Conservation (phyloP, 1,284 basidiomycete species). For the Phylloboletellus chloephorus region DNA sequence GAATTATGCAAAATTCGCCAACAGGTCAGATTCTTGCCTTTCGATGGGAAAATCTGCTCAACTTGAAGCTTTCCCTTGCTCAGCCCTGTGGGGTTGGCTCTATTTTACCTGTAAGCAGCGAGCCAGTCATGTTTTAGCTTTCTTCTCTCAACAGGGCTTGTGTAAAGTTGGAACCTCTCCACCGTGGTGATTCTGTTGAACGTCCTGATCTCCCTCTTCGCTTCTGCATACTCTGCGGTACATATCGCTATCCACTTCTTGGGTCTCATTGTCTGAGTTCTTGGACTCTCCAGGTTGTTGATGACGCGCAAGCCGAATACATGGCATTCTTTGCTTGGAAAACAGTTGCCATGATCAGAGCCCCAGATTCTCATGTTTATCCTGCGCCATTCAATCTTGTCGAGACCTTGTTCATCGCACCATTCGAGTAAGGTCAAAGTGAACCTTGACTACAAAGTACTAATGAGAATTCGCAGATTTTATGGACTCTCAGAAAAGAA, state of each 20-base stretch:
- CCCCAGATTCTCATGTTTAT: constrained; percentile 74
- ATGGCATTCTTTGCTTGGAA: constrained; percentile 87
- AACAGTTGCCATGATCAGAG: constrained; percentile 76
- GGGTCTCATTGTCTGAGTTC: neutral
- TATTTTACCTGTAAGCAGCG: constrained; percentile 74
- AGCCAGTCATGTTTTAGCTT: constrained; percentile 2
- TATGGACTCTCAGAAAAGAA: constrained; percentile 40
- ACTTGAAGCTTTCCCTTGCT: constrained; percentile 4
- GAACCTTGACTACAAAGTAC: neutral
- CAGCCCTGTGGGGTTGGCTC: constrained; percentile 63
- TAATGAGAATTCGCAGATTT: constrained; percentile 36
- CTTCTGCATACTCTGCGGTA: constrained; percentile 85
- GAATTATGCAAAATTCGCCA: constrained; percentile 65
- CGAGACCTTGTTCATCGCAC: constrained; percentile 76
- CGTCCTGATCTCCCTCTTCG: constrained; percentile 91
- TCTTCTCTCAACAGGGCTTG: constrained; percentile 6
- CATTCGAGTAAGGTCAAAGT: constrained; percentile 65
- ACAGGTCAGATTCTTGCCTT: constrained; percentile 36
- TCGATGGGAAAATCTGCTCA: constrained; percentile 13
- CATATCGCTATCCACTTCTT: constrained; percentile 27
- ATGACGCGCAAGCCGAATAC: constrained; percentile 71
- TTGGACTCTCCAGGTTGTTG: constrained; percentile 41
- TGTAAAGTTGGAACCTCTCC: constrained; percentile 73
- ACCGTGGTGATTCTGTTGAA: constrained; percentile 89
- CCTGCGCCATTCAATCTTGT: constrained; percentile 83